Conservation (phyloP, 805 yeast species). For the Yamadazyma kitorensis region DNA sequence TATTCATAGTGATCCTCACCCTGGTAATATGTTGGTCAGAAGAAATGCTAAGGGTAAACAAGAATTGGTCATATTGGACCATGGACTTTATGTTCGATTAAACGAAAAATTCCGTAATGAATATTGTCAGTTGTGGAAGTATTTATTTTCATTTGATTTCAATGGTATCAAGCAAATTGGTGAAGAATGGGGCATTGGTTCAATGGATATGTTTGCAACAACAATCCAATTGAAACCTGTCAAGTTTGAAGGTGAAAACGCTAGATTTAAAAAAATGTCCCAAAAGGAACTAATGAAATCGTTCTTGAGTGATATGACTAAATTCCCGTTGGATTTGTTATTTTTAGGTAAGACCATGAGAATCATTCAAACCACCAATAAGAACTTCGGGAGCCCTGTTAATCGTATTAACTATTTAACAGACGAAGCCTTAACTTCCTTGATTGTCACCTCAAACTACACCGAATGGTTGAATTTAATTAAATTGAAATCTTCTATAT, state of each 20-base stretch:
- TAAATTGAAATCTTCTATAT: constrained; percentile 20
- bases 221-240: constrained; percentile 51
- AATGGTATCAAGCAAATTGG: constrained; percentile 49
- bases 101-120: constrained; percentile 49
- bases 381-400: constrained; percentile 67
- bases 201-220: constrained; percentile 60
- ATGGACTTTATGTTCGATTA: constrained; percentile 65
- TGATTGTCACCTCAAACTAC: constrained; percentile 12
- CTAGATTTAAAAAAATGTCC: constrained; percentile 10
- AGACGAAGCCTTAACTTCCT: constrained; percentile 44
- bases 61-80: constrained; percentile 69
- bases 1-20: constrained; percentile 78
- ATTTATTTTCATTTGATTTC: constrained; percentile 51
- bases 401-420: constrained; percentile 67
- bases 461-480: constrained; percentile 10
- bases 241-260: constrained; percentile 16
- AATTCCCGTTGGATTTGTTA: constrained; percentile 63
- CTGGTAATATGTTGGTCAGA: constrained; percentile 70
- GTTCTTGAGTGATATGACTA: constrained; percentile 59
- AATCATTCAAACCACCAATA: constrained; percentile 69
- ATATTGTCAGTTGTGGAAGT: constrained; percentile 64
- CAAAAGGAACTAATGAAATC: constrained; percentile 45
- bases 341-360: constrained; percentile 71
- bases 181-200: constrained; percentile 64
- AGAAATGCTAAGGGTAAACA: constrained; percentile 32